Evolutionary conservation across 306 rosid genomes (phyloP).

Genomic region (Inga oerstediana): DNA sequence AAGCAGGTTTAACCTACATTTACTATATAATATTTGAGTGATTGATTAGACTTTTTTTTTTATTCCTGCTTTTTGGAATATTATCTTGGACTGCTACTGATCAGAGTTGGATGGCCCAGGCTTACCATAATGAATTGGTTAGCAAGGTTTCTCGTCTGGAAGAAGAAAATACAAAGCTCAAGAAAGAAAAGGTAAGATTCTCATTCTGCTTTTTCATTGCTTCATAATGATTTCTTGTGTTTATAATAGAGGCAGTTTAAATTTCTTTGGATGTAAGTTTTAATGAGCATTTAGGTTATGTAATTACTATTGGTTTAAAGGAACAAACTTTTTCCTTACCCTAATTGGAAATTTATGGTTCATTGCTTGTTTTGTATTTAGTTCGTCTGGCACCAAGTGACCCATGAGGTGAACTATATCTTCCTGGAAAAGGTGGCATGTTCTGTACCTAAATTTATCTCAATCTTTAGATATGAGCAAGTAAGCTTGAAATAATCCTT

Average conservation of each 20-base stretch:
- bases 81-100: slow-evolving; percentile 14
- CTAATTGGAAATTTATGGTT: not conserved
- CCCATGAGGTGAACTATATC: slow-evolving; percentile 1
- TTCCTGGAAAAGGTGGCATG: not conserved
- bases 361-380: not conserved
- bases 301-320: not conserved
- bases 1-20: slow-evolving; percentile 63
- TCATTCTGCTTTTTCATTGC: not conserved
- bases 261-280: not conserved
- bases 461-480: slow-evolving; percentile 10
- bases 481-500: not conserved
- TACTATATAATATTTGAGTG: not conserved
- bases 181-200: slow-evolving; percentile 63
- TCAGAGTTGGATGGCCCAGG: slow-evolving; percentile 42
- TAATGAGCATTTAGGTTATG: not conserved
- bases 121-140: slow-evolving; percentile 74
- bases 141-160: slow-evolving; percentile 67
- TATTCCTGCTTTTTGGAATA: not conserved
- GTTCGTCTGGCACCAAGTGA: slow-evolving; percentile 8
- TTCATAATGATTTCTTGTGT: not conserved
- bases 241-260: not conserved
- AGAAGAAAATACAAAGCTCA: slow-evolving; percentile 62
- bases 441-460: slow-evolving; percentile 5
- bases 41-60: slow-evolving; percentile 15
- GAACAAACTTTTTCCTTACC: not conserved